Percentiles rank a stretch among this genome's conserved stretches.
Conservation (phyloP, 1,284 basidiomycete genomes). For the Cutaneotrichosporon sp. region DNA sequence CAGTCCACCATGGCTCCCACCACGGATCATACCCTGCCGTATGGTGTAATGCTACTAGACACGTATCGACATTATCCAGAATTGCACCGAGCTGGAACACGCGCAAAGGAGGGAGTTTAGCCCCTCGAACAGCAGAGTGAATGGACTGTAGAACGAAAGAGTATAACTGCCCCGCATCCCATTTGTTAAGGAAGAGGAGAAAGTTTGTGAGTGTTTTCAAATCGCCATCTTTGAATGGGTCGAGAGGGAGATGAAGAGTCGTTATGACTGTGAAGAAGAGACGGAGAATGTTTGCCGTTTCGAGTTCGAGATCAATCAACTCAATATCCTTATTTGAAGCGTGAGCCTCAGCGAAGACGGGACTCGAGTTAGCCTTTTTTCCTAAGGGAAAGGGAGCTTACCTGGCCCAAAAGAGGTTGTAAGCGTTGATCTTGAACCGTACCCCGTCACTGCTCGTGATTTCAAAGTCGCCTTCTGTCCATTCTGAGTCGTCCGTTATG, state of each 20-base stretch:
- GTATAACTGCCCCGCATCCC: neutral
- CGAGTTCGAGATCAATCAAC: neutral
- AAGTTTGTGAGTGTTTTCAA: neutral
- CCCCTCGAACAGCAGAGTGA: neutral
- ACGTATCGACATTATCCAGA: neutral
- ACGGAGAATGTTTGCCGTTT: constrained; percentile 1
- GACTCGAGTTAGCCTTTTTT: neutral
- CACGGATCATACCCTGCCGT: neutral
- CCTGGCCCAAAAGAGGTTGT: constrained; percentile 13
- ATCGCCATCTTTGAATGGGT: neutral
- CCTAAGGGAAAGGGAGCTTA: neutral
- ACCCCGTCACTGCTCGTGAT: constrained; percentile 18
- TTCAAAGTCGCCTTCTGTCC: constrained; percentile 17
- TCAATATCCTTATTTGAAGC: neutral
- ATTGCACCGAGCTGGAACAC: constrained; percentile 3
- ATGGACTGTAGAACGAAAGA: neutral
- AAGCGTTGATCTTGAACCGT: constrained; percentile 14
- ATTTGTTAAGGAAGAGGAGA: constrained; percentile 9
- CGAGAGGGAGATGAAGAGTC: neutral
- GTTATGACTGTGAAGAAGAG: neutral
- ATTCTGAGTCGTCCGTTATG: constrained; percentile 10
- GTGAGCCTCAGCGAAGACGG: neutral
- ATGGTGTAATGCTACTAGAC: neutral
- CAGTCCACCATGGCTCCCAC: neutral
- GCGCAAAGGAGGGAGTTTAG: neutral